These are phyloP conservation scores for Lactarius vividus DNA, from an alignment of 768 basidiomycete species.

Conservation along the genomic window DNA sequence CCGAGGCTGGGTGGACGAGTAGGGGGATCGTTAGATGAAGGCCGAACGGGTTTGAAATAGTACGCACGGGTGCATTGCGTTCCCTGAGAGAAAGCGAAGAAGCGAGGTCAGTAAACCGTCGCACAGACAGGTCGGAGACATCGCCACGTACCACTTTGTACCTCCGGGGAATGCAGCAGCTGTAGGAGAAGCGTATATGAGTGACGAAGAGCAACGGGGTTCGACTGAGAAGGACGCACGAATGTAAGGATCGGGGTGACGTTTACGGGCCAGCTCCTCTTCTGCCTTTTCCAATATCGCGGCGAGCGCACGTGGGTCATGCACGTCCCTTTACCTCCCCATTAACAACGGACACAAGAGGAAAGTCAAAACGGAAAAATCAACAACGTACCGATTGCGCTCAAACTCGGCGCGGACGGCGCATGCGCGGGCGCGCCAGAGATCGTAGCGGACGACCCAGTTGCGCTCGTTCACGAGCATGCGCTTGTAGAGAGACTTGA, in stretches of 20 bases:
- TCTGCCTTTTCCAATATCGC: slow-evolving; percentile 79
- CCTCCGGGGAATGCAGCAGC: slow-evolving; percentile 84
- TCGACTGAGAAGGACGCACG: slow-evolving; percentile 40
- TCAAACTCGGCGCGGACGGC: slow-evolving; percentile 92
- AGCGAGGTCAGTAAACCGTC: slow-evolving; percentile 9
- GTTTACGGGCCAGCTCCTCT: slow-evolving; percentile 57
- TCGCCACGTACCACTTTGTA: slow-evolving; percentile 82
- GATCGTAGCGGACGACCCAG: slow-evolving; percentile 83
- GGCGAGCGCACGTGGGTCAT: slow-evolving; percentile 80
- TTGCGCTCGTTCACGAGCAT: slow-evolving; percentile 83
- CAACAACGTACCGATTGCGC: slow-evolving; percentile 69
- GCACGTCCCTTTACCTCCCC: slow-evolving; percentile 60
- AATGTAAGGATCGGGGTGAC: slow-evolving; percentile 92
- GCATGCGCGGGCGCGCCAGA: slow-evolving; percentile 84
- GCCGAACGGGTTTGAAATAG: not conserved
- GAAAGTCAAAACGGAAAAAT: not conserved
- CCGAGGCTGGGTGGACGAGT: slow-evolving; percentile 10
- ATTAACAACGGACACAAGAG: not conserved
- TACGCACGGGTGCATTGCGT: slow-evolving; percentile 73
- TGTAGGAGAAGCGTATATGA: slow-evolving; percentile 33
- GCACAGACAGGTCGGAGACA: slow-evolving; percentile 3
- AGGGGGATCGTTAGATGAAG: not conserved
- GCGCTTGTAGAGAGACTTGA: slow-evolving; percentile 89
- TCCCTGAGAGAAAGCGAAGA: slow-evolving; percentile 49
- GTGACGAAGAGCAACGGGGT: slow-evolving; percentile 5